These are phyloP conservation scores for Eleusine coracana DNA, from an alignment of 176 grass and related monocot genomes.

Conservation along the genomic window DNA sequence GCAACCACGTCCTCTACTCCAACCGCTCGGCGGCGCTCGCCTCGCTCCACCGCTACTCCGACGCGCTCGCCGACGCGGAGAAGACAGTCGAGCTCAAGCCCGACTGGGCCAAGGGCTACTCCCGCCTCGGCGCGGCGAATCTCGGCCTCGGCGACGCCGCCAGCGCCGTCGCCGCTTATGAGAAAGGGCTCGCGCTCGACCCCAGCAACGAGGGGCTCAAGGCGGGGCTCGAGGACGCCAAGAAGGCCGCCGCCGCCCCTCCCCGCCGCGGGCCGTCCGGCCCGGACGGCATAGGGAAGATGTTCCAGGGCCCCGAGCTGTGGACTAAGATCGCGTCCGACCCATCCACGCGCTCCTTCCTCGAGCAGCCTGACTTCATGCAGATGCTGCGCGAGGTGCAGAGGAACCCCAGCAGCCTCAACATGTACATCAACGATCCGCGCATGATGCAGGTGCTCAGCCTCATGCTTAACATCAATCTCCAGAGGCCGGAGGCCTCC, in stretches of 20 bases:
- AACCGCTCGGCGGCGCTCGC: constrained; percentile 97
- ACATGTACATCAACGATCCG: constrained; percentile 71
- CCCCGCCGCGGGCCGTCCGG: constrained; percentile 39
- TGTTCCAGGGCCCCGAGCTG: constrained; percentile 94
- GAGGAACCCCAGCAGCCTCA: constrained; percentile 75
- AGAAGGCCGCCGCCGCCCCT: constrained; percentile 42
- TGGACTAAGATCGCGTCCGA: constrained; percentile 90
- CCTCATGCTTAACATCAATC: constrained; percentile 93
- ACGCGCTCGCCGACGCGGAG: constrained; percentile 74
- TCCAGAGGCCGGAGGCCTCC: constrained; percentile 52
- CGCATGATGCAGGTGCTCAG: constrained; percentile 97
- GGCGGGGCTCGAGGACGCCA: constrained; percentile 71
- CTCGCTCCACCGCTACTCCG: constrained; percentile 81
- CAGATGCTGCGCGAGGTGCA: constrained; percentile 91
- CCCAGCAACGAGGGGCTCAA: constrained; percentile 81
- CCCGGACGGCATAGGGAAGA: constrained; percentile 61
- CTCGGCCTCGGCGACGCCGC: constrained; percentile 70
- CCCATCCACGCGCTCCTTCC: constrained; percentile 69
- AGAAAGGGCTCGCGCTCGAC: constrained; percentile 80
- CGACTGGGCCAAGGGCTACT: constrained; percentile 98
- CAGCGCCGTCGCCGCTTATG: constrained; percentile 69
- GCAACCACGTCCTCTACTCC: constrained; percentile 90
- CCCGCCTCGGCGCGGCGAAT: constrained; percentile 85
- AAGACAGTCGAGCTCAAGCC: constrained; percentile 93
- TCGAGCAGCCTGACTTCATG: constrained; percentile 85